Evolutionary conservation across 805 yeast species (phyloP), one percentile per base, ranked within the genome.

Genomic region (Candida hispaniensis): DNA sequence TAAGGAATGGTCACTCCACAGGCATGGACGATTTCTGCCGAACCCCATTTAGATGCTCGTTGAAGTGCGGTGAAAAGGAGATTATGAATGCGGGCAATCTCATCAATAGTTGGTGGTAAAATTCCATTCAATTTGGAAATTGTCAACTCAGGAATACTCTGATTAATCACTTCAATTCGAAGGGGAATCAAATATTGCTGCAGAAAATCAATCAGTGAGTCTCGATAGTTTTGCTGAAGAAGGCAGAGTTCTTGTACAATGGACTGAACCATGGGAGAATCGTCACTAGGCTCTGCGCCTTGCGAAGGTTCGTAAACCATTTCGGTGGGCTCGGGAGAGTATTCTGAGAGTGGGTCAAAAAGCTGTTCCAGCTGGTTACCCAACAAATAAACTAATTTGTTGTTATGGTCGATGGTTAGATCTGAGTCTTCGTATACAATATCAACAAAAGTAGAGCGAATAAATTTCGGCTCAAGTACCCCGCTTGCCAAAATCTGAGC

Each of bases 101-200:
- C 97, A 56, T 88, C 96, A 12, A 88, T 79, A 0, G 97, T 88
- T 1, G 96, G 96, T 2, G 97, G 96, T 50, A 88, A 85, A 1
- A 83, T 66, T 30, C 73, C 65, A 54, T 88, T 86, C 19, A 86
- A 63, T 45, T 73, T 72, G 2, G 75, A 55, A 2, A 79, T 73
- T 1, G 81, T 74, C 10, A 34, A 51, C 7, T 64, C 64, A 3
- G 67, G 61, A 5, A 74, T 54, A 23, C 66, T 66, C 20, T 50
- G 68, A 38, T 72, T 67, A 19, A 82, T 55, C 1, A 79, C 83
- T 39, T 67, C 66, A 10, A 79, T 71, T 45, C 97, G 66, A 21
- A 85, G 55, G 0, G 94, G 93, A 15, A 85, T 74, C 24, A 86
- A 65, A 41, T 79, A 76, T 40, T 78, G 73, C 47, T 82, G 94